phyloP scores from a whole-genome alignment of 352 stramenopile genomes.

The Halophytophthora batemanensis region DNA sequence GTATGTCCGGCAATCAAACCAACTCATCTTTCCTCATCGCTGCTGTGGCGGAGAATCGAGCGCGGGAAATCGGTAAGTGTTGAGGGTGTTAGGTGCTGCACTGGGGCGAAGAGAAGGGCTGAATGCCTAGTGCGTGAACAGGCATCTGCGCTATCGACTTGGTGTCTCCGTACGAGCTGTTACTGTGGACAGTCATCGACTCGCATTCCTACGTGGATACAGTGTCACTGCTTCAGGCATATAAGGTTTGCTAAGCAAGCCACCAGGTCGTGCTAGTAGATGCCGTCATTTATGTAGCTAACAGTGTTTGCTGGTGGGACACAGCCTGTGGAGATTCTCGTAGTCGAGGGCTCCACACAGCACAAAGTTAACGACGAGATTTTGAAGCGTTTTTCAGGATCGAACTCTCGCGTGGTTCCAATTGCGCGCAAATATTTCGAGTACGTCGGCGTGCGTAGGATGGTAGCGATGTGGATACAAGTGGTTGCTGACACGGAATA shows the following conservation, averaged over 20 bases:
- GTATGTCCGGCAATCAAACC: slow-evolving; percentile 8
- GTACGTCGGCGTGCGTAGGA: slow-evolving; percentile 24
- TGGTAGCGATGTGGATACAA: neutral
- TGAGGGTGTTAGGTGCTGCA: neutral
- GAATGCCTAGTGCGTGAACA: neutral
- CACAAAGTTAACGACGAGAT: slow-evolving; percentile 74
- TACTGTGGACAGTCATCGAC: slow-evolving; percentile 80
- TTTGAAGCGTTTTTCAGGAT: slow-evolving; percentile 45
- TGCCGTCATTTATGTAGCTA: neutral
- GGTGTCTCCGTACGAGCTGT: slow-evolving; percentile 58
- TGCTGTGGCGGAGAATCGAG: slow-evolving; percentile 55
- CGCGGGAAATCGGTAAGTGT: slow-evolving; percentile 51
- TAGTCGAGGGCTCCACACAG: slow-evolving; percentile 57
- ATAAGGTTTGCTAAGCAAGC: slow-evolving; percentile 33
- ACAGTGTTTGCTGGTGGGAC: neutral
- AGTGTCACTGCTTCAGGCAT: slow-evolving; percentile 64
- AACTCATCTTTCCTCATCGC: slow-evolving; percentile 56
- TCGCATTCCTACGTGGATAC: slow-evolving; percentile 73
- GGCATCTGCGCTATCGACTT: slow-evolving; percentile 78
- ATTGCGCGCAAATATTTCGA: slow-evolving; percentile 81
- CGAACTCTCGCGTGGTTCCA: slow-evolving; percentile 57
- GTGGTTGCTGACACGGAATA: neutral
- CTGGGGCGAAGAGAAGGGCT: neutral
- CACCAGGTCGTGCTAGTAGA: neutral
- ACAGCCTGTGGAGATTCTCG: slow-evolving; percentile 72